phyloP scores from a whole-genome alignment of 106 monocot species.

The Phalaenopsis equestris region DNA sequence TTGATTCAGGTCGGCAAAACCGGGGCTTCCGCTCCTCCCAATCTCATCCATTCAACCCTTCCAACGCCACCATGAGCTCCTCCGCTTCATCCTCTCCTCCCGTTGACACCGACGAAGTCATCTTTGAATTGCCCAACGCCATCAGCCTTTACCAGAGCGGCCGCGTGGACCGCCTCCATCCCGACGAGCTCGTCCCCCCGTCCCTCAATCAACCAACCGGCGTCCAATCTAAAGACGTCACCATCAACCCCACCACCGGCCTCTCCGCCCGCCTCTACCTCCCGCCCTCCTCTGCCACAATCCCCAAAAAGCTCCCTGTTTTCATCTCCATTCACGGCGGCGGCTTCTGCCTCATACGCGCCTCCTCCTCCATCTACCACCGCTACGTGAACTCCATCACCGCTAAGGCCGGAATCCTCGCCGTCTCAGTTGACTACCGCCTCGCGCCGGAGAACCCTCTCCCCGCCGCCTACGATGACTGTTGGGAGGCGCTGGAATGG shows the following conservation, averaged over 20 bases:
- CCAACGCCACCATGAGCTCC: too few relatives aligned
- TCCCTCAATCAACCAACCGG: too few relatives aligned
- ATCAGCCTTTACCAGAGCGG: slow-evolving; percentile 11
- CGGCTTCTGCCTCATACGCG: background rate
- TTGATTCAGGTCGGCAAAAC: too few relatives aligned
- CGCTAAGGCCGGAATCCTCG: background rate
- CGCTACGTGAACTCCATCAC: background rate
- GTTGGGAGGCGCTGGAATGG: background rate
- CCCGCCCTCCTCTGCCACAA: background rate
- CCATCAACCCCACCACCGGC: slow-evolving; percentile 7
- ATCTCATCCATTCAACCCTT: too few relatives aligned
- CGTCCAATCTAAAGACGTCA: slow-evolving; percentile 12
- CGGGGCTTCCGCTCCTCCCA: too few relatives aligned
- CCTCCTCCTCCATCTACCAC: background rate
- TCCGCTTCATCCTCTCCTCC: background rate
- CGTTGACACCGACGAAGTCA: background rate
- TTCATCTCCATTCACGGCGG: background rate
- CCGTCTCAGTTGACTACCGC: background rate
- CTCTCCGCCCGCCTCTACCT: slow-evolving; percentile 15
- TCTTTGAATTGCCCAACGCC: background rate
- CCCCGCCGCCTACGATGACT: slow-evolving; percentile 2
- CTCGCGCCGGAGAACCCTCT: slow-evolving; percentile 1
- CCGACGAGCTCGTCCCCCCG: background rate
- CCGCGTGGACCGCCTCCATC: slow-evolving; percentile 1
- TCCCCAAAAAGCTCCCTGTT: background rate